Conservation (phyloP, 208 protist genomes). For the Strigomonas culicis region DNA sequence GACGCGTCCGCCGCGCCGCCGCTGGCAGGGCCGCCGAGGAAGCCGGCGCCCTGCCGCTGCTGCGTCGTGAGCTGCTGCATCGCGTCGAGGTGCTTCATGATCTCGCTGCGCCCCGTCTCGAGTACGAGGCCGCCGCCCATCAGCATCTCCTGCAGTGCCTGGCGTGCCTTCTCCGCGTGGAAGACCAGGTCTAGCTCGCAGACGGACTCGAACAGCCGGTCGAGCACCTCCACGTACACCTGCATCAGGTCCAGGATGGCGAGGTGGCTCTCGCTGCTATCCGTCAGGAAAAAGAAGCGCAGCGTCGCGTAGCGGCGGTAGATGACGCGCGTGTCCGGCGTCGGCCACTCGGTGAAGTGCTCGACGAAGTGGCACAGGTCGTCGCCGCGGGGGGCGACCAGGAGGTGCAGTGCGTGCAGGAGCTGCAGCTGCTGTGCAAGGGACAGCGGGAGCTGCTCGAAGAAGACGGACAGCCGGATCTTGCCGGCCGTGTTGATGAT, state of each 20-base stretch:
- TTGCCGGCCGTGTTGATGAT: slow-evolving; percentile 98
- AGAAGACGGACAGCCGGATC: slow-evolving; percentile 95
- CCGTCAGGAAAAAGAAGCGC: slow-evolving; percentile 97
- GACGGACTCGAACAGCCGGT: slow-evolving; percentile 97
- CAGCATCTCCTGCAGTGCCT: slow-evolving; percentile 97
- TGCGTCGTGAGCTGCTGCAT: slow-evolving; percentile 47
- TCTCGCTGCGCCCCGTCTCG: slow-evolving; percentile 94
- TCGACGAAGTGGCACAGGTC: slow-evolving; percentile 97
- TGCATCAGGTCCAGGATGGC: slow-evolving; percentile 98
- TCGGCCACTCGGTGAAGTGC: slow-evolving; percentile 83
- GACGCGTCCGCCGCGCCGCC: background rate
- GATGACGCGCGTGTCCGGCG: slow-evolving; percentile 94
- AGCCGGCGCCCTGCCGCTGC: background rate
- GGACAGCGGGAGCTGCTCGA: slow-evolving; percentile 76
- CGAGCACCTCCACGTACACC: slow-evolving; percentile 97
- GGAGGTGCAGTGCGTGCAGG: slow-evolving; percentile 85
- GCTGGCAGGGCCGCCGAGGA: background rate
- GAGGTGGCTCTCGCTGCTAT: slow-evolving; percentile 96
- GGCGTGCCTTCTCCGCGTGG: slow-evolving; percentile 97
- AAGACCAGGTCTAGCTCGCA: slow-evolving; percentile 99
- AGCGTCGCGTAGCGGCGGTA: slow-evolving; percentile 98
- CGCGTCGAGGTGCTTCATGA: slow-evolving; percentile 64
- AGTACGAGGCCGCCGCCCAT: slow-evolving; percentile 98
- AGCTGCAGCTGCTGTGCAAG: slow-evolving; percentile 11
- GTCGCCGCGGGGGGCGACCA: slow-evolving; percentile 91